Evolutionary conservation across 2,329 filamentous ascomycete species (phyloP).

Genomic region (Penicillium thymicola): DNA sequence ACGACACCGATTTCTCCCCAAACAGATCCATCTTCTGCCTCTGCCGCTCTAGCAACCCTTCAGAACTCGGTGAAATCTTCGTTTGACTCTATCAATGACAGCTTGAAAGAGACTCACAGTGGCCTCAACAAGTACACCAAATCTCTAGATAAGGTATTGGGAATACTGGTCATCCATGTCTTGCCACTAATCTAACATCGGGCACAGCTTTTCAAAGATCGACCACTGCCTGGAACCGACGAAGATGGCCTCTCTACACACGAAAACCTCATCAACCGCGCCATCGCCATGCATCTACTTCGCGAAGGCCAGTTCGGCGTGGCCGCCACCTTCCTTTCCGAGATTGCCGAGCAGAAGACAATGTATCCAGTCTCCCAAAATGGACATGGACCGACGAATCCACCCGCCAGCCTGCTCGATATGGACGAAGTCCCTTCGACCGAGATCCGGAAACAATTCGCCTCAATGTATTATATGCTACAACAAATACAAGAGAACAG

Average conservation of each 20-base stretch:
- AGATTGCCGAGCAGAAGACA: constrained; percentile 55
- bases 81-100: constrained; percentile 75
- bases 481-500: constrained; percentile 67
- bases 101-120: constrained; percentile 78
- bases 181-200: background rate
- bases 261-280: constrained; percentile 77
- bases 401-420: constrained; percentile 45
- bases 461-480: constrained; percentile 87
- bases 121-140: constrained; percentile 81
- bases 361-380: constrained; percentile 5
- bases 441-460: constrained; percentile 75
- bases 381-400: background rate
- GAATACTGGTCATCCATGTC: constrained; percentile 7
- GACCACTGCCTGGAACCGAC: constrained; percentile 69
- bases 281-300: constrained; percentile 93
- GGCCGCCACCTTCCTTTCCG: constrained; percentile 77
- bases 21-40: constrained; percentile 65
- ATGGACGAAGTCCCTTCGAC: constrained; percentile 59
- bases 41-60: constrained; percentile 74
- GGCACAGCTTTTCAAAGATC: constrained; percentile 62
- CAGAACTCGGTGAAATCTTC: constrained; percentile 80
- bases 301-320: constrained; percentile 91
- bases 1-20: background rate
- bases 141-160: constrained; percentile 70
- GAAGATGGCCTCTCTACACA: constrained; percentile 77